Conservation (phyloP, 129 eudicot species). For the Heracleum sosnowskyi region DNA sequence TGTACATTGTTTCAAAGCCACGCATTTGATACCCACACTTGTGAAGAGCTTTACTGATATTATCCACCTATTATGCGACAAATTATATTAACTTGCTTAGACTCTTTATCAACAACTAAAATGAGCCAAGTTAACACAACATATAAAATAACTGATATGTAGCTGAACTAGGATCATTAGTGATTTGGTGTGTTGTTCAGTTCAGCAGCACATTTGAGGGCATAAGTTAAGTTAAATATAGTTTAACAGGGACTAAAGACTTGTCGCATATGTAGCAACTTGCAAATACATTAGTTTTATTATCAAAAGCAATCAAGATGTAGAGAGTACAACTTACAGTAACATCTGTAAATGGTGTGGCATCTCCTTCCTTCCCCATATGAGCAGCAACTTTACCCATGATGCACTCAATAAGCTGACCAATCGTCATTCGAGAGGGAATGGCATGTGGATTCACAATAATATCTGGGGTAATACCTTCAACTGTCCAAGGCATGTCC, state of each 20-base stretch:
- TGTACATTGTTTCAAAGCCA: slow-evolving; percentile 94
- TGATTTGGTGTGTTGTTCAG: neutral
- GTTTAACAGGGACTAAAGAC: neutral
- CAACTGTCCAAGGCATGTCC: slow-evolving; percentile 95
- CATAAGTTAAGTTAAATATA: neutral
- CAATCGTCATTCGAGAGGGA: slow-evolving; percentile 96
- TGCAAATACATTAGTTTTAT: neutral
- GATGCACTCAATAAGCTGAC: slow-evolving; percentile 93
- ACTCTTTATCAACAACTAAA: neutral
- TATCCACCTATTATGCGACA: slow-evolving; percentile 52
- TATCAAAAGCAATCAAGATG: neutral
- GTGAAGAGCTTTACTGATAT: slow-evolving; percentile 85
- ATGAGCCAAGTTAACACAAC: no score
- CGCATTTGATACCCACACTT: slow-evolving; percentile 98
- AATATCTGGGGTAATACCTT: slow-evolving; percentile 88
- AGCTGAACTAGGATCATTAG: no score
- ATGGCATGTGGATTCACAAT: slow-evolving; percentile 95
- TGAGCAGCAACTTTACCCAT: slow-evolving; percentile 99
- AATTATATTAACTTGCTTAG: neutral
- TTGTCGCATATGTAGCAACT: neutral
- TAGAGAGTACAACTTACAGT: slow-evolving; percentile 40
- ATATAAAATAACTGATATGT: no score
- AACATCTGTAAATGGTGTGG: slow-evolving; percentile 92
- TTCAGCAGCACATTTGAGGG: neutral
- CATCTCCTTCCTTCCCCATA: slow-evolving; percentile 99